Base-by-base conservation (phyloP, 2,329 filamentous ascomycete genomes). In the Fusarium torulosum region DNA sequence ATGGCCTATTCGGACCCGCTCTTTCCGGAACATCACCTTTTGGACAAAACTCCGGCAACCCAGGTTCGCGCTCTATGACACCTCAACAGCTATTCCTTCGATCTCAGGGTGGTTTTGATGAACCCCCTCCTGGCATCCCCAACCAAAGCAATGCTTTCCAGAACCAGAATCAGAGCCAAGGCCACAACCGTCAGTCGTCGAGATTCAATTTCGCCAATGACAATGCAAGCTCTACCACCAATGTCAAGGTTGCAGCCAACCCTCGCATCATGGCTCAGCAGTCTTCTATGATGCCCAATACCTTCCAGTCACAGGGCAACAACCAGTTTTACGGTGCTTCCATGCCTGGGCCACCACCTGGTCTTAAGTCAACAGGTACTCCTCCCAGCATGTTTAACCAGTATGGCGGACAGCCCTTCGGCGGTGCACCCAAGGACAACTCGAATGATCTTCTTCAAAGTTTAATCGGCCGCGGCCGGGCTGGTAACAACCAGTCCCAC, bases 341-440 rank as follows among this genome's bases (percentile, higher is more conserved):
- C 11, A 93, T 97, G 74, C 93, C 96, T 74, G 95, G 94, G 5
- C 96, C 96, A 27, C 96, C 96, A 61, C 96, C 96, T 1, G 96
- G 96, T 11, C 84, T 99, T 27, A 99, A 99, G 81, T 96, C 95
- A 21, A 94, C 94, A 4, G 93, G 94, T 41, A 98, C 95, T 19
- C 95, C 96, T 59, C 95, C 96, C 17, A 94, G 92, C 72, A 96
- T 97, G 87, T 98, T 97, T 79, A 92, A 93, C 29, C 94, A 97
- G 46, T 97, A 97, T 76, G 92, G 92, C 43, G 90, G 87, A 65
- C 83, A 86, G 49, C 89, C 88, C 41, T 92, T 97, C 72, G 85
- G 83, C 63, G 80, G 83, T 63, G 80, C 85, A 62, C 88, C 90
- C 63, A 94, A 96, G 80, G 94, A 96, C 65, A 81, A 83, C 63